Conservation (phyloP, 1,139 yeast genomes). For the Geotrichum siamense region DNA sequence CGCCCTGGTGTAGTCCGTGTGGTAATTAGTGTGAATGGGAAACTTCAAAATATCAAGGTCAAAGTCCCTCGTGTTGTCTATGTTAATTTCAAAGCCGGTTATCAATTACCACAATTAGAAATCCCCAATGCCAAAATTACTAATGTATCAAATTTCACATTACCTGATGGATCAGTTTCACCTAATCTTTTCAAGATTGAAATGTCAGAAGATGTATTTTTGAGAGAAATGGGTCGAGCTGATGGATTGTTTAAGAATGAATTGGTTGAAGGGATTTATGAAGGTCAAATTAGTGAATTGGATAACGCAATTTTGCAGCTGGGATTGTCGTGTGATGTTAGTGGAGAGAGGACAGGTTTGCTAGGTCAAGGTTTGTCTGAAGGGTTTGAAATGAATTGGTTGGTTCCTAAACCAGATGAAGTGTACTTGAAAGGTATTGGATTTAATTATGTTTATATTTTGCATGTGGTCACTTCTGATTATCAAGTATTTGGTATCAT, state of each 20-base stretch:
- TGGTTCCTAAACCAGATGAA: conserved; percentile 24
- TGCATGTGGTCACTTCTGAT: conserved; percentile 68
- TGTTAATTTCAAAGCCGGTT: conserved; percentile 52
- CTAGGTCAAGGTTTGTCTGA: conserved; percentile 80
- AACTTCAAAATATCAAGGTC: conserved; percentile 65
- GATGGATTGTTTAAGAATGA: conserved; percentile 62
- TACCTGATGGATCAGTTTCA: conserved; percentile 67
- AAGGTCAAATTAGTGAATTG: conserved; percentile 56
- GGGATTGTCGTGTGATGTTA: conserved; percentile 67
- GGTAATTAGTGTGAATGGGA: conserved; percentile 58
- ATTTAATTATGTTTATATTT: conserved; percentile 58
- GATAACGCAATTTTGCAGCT: conserved; percentile 74
- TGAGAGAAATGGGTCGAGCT: conserved; percentile 50
- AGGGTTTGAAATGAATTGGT: conserved; percentile 67
- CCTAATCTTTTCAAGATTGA: conserved; percentile 52
- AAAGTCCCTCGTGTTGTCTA: conserved; percentile 69
- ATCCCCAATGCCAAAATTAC: conserved; percentile 54
- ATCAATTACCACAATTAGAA: conserved; percentile 35
- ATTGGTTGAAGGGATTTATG: conserved; percentile 65
- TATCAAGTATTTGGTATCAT: conserved; percentile 69
- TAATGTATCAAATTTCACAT: conserved; percentile 40
- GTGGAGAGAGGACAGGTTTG: conserved; percentile 64
- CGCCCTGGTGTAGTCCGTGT: conserved; percentile 71
- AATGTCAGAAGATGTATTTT: conserved; percentile 58
- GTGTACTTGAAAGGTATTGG: conserved; percentile 40